phyloP scores from a whole-genome alignment of 1,284 basidiomycete species.

The Apiotrichum montevideense region DNA sequence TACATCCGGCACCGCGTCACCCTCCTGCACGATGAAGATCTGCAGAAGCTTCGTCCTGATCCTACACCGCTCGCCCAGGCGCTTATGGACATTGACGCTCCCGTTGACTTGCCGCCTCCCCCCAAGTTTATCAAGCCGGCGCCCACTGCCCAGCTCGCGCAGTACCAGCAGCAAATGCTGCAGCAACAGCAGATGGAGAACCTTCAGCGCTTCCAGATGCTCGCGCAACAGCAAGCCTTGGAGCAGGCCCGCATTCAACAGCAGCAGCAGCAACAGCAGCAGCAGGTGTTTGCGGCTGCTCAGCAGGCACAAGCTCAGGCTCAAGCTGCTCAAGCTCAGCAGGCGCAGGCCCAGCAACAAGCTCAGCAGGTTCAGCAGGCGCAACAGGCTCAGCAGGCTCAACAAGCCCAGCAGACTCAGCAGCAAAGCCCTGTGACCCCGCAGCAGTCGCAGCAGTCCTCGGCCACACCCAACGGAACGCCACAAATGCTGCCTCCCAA shows the following conservation, averaged over 20 bases:
- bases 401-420: conserved; percentile 10
- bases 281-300: not conserved
- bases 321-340: conserved; percentile 10
- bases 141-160: conserved; percentile 26
- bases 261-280: conserved; percentile 20
- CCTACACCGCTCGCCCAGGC: conserved; percentile 27
- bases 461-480: conserved; percentile 12
- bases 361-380: conserved; percentile 7
- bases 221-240: conserved; percentile 35
- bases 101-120: conserved; percentile 37
- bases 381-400: conserved; percentile 5
- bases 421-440: not conserved
- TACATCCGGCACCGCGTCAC: conserved; percentile 41
- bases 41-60: conserved; percentile 38
- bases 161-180: conserved; percentile 25
- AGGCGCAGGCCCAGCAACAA: conserved; percentile 9
- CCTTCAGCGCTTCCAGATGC: conserved; percentile 34
- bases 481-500: conserved; percentile 11
- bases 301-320: conserved; percentile 8
- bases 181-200: conserved; percentile 41
- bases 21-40: conserved; percentile 37
- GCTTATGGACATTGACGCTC: conserved; percentile 26
- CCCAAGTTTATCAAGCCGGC: conserved; percentile 41
- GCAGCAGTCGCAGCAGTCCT: not conserved
- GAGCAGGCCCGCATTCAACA: conserved; percentile 29